Percentiles rank a stretch among this genome's conserved stretches.
phyloP scores from a whole-genome alignment of 805 yeast species.

The Lipomyces orientalis region DNA sequence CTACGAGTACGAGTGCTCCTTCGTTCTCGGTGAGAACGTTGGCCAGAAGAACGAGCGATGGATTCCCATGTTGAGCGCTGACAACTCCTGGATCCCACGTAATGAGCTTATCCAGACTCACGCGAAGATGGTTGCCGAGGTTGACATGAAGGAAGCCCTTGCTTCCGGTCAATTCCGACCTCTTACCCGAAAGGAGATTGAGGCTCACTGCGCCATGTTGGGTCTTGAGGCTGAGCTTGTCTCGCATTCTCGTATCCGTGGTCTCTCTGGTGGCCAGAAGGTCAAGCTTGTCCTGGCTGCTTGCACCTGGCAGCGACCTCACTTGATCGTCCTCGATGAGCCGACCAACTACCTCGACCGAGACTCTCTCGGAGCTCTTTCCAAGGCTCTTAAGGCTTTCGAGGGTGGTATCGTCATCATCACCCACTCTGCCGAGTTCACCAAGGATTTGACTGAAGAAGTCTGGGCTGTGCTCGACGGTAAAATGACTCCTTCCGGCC shows the following conservation, averaged over 20 bases:
- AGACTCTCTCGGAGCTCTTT: constrained; percentile 99
- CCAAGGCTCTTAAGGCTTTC: constrained; percentile 97
- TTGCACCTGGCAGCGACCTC: constrained; percentile 99
- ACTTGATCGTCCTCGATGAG: constrained; percentile 98
- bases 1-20: constrained; percentile 98
- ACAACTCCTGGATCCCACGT: constrained; percentile 99
- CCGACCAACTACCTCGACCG: constrained; percentile 99
- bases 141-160: constrained; percentile 99
- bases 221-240: constrained; percentile 99
- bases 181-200: constrained; percentile 99
- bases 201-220: constrained; percentile 97
- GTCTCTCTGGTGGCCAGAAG: constrained; percentile 99
- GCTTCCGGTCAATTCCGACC: constrained; percentile 99
- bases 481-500: constrained; percentile 99
- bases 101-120: constrained; percentile 97
- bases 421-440: constrained; percentile 99
- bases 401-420: constrained; percentile 99
- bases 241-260: constrained; percentile 99
- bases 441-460: constrained; percentile 99
- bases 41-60: constrained; percentile 99
- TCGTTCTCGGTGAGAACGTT: constrained; percentile 96
- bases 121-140: constrained; percentile 99
- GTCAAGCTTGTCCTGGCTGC: constrained; percentile 99
- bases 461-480: constrained; percentile 99
- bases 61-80: constrained; percentile 99